phyloP scores from a whole-genome alignment of 1,284 basidiomycete species.

The Earliella scabrosa region DNA sequence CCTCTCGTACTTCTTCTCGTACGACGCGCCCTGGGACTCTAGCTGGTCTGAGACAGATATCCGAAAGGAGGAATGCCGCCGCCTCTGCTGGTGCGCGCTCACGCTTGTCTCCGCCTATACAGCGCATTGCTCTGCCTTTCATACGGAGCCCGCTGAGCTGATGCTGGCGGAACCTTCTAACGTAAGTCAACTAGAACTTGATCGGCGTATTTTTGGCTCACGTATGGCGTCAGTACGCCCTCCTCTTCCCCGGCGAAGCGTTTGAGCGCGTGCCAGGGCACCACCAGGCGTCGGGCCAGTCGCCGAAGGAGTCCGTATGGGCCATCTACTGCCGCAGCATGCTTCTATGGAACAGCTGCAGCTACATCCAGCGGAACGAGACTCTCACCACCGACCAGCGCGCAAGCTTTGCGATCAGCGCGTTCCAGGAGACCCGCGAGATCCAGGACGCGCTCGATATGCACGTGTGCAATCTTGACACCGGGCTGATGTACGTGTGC shows the following conservation, averaged over 20 bases:
- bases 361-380: constrained; percentile 47
- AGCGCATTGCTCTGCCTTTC: constrained; percentile 67
- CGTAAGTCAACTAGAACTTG: constrained; percentile 44
- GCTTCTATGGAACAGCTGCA: constrained; percentile 75
- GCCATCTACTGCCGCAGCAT: constrained; percentile 79
- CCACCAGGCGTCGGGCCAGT: constrained; percentile 42
- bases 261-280: constrained; percentile 49
- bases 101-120: constrained; percentile 67
- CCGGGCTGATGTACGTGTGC: constrained; percentile 64
- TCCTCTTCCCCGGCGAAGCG: constrained; percentile 67
- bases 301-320: constrained; percentile 77
- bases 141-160: constrained; percentile 57
- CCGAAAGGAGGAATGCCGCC: constrained; percentile 67
- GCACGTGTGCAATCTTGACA: constrained; percentile 72
- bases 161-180: constrained; percentile 65
- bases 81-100: constrained; percentile 76
- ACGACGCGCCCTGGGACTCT: constrained; percentile 63
- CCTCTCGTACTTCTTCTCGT: constrained; percentile 49
- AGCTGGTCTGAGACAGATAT: constrained; percentile 57
- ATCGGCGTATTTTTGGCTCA: constrained; percentile 8
- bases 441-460: constrained; percentile 68
- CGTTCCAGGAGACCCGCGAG: constrained; percentile 62
- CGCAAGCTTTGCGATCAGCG: constrained; percentile 61
- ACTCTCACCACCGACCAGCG: constrained; percentile 51
- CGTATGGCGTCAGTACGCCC: constrained; percentile 43